Percentiles rank a stretch among this genome's conserved stretches.
phyloP scores from a whole-genome alignment of 352 stramenopile genomes.

The Peronospora belbahrii region DNA sequence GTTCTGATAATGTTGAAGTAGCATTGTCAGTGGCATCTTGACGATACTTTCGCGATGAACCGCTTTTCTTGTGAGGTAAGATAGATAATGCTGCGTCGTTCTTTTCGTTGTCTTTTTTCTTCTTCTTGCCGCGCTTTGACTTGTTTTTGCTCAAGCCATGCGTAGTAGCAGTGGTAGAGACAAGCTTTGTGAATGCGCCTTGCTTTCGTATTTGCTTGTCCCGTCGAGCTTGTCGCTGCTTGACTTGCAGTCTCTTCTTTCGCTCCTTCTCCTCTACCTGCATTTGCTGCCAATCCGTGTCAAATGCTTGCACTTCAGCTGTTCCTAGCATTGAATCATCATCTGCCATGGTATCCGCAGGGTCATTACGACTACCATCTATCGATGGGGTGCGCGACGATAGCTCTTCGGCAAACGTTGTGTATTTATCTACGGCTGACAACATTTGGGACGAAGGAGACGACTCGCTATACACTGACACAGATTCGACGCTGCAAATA shows the following conservation, averaged over 20 bases:
- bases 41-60: constrained; percentile 27
- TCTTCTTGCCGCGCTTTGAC: constrained; percentile 35
- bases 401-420: constrained; percentile 1
- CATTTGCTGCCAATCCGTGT: constrained; percentile 63
- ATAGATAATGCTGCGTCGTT: constrained; percentile 7
- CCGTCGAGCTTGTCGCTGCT: constrained; percentile 69
- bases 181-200: constrained; percentile 17
- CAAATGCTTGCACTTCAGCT: constrained; percentile 25
- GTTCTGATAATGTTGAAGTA: constrained; percentile 9
- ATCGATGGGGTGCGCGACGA: constrained; percentile 12
- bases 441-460: constrained; percentile 6
- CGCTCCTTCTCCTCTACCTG: constrained; percentile 68
- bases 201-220: constrained; percentile 72
- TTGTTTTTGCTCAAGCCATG: constrained; percentile 20
- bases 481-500: neutral
- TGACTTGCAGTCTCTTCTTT: constrained; percentile 57
- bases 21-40: neutral
- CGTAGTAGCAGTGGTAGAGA: constrained; percentile 7
- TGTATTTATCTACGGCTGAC: constrained; percentile 22
- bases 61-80: constrained; percentile 31
- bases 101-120: constrained; percentile 35
- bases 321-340: constrained; percentile 17
- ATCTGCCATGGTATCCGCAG: constrained; percentile 3
- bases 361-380: constrained; percentile 15
- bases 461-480: constrained; percentile 1